These are phyloP conservation scores for Heimioporus sp. DNA, from an alignment of 768 basidiomycete species.

Conservation along the genomic window DNA sequence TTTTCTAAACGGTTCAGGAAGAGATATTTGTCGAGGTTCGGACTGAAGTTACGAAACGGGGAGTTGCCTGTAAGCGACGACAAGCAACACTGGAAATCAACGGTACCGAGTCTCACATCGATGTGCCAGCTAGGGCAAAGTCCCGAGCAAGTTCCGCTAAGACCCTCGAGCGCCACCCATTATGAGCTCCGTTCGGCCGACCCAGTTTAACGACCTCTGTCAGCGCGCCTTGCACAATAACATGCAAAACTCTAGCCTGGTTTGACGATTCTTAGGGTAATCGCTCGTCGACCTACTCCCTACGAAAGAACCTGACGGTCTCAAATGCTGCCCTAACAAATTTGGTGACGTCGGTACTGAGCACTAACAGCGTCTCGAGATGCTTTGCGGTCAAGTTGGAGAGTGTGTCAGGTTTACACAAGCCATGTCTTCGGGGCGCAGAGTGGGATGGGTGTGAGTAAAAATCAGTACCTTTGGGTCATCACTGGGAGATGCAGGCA, in stretches of 20 bases:
- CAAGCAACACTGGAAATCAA: no score
- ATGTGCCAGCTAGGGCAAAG: constrained; percentile 24
- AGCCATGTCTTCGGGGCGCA: no score
- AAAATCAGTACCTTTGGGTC: no score
- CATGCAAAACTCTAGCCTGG: constrained; percentile 9
- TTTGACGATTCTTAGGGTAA: constrained; percentile 34
- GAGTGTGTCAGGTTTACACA: constrained; percentile 35
- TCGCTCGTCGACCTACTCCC: constrained; percentile 32
- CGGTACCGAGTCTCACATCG: constrained; percentile 2
- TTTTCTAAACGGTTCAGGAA: no score
- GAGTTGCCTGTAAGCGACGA: neutral
- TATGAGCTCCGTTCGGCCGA: constrained; percentile 1
- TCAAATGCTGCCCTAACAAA: constrained; percentile 34
- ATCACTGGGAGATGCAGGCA: no score
- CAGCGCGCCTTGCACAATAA: constrained; percentile 23
- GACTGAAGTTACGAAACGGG: neutral
- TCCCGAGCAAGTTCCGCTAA: constrained; percentile 14
- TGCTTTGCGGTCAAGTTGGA: constrained; percentile 25
- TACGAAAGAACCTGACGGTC: constrained; percentile 19
- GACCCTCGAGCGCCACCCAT: constrained; percentile 9
- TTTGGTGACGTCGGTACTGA: constrained; percentile 40
- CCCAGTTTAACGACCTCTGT: constrained; percentile 9
- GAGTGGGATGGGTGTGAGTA: no score
- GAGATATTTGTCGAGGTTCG: no score
- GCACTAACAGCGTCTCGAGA: constrained; percentile 30